Percentiles rank a stretch among this genome's conserved stretches.
These are phyloP conservation scores for Xylariaceae sp. DNA, from an alignment of 2,329 filamentous ascomycete species.

Conservation along the genomic window DNA sequence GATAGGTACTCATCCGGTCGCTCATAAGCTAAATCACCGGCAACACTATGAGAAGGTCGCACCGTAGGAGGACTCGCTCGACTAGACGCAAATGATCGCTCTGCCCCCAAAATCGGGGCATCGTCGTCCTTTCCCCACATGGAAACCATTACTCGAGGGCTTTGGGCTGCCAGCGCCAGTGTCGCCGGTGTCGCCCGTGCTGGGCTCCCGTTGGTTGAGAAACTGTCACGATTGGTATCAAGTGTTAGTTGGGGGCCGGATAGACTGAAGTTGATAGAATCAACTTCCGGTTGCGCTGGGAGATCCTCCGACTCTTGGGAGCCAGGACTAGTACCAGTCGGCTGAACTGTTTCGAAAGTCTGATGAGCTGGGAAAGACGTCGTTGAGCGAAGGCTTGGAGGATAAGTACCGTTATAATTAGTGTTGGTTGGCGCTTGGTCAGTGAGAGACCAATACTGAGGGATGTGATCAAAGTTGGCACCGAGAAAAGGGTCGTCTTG, in stretches of 20 bases:
- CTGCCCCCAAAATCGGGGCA: constrained; percentile 35
- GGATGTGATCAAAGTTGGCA: constrained; percentile 41
- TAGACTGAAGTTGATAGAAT: constrained; percentile 30
- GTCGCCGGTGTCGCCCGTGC: constrained; percentile 32
- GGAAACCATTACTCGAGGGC: constrained; percentile 53
- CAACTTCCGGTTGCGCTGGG: constrained; percentile 36
- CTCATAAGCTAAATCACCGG: constrained; percentile 35
- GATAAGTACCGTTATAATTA: constrained; percentile 30
- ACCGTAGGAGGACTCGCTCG: constrained; percentile 32
- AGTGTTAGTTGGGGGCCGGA: constrained; percentile 43
- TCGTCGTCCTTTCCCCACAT: constrained; percentile 45
- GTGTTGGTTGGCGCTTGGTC: constrained; percentile 13
- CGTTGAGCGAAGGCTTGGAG: constrained; percentile 49
- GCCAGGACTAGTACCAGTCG: neutral
- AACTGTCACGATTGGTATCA: constrained; percentile 44
- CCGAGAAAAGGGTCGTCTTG: constrained; percentile 48
- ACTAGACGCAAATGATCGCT: constrained; percentile 35
- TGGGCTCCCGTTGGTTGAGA: constrained; percentile 46
- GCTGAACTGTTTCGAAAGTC: constrained; percentile 26
- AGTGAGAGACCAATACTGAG: constrained; percentile 12
- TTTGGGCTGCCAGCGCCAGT: constrained; percentile 42
- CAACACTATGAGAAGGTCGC: constrained; percentile 33
- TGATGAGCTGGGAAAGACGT: constrained; percentile 44
- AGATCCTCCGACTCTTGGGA: constrained; percentile 35
- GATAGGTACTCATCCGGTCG: constrained; percentile 19